phyloP scores from a whole-genome alignment of 495 filamentous ascomycete genomes.

The Lindgomyces ingoldianus region DNA sequence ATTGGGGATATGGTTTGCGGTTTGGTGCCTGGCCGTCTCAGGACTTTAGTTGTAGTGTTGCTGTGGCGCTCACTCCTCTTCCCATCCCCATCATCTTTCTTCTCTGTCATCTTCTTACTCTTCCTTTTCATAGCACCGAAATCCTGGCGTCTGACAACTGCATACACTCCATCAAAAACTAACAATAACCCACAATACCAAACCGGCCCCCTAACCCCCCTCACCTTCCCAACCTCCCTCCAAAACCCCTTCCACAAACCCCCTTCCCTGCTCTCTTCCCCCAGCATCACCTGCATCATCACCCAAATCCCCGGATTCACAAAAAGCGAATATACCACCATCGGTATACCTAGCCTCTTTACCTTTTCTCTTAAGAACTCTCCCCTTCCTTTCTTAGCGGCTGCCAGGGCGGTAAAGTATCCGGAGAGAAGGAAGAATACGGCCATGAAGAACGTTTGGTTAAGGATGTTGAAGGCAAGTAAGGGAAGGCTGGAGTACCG shows the following conservation, averaged over 20 bases:
- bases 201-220: slow-evolving; percentile 25
- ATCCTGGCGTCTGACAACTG: not conserved
- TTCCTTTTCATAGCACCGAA: not conserved
- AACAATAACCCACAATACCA: slow-evolving; percentile 31
- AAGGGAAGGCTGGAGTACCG: not conserved
- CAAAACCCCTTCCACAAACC: not conserved
- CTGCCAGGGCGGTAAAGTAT: slow-evolving; percentile 4
- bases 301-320: not conserved
- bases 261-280: not conserved
- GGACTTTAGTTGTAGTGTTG: not conserved
- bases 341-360: slow-evolving; percentile 19
- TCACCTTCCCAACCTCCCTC: slow-evolving; percentile 1
- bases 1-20: not conserved
- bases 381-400: not conserved
- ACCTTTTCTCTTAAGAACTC: slow-evolving; percentile 1
- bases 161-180: slow-evolving; percentile 21
- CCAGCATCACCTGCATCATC: not conserved
- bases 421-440: slow-evolving; percentile 24
- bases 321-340: slow-evolving; percentile 5
- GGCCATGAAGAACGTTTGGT: slow-evolving; percentile 32
- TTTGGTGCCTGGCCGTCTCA: not conserved
- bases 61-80: not conserved
- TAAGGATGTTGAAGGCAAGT: slow-evolving; percentile 17
- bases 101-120: not conserved
- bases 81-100: not conserved